Base-by-base conservation (phyloP, 1,284 basidiomycete genomes). In the Somion occarium region DNA sequence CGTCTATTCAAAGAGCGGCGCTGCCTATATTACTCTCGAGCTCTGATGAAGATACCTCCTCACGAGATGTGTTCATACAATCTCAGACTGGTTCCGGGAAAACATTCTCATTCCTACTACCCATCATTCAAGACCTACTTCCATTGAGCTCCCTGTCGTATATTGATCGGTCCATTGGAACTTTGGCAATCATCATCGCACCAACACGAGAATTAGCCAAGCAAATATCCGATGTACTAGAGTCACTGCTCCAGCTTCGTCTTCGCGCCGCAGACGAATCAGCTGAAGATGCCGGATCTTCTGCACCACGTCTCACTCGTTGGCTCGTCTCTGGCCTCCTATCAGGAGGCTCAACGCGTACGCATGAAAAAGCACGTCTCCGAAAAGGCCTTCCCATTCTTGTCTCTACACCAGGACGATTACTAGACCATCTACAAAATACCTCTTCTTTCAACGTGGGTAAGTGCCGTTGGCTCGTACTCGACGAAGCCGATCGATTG, bases 31-130 rank as follows among this genome's bases (percentile, higher is more conserved):
- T 98, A 43, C 73, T 94, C 1, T 70, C 73, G 11, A 63, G 69
- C 1, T 53, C 69, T 2, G 67, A 75, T 0, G 60, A 70, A 44
- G 71, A 71, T 30, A 69, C 69, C 46, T 60, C 64, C 19, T 70
- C 69, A 23, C 78, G 89, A 51, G 97, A 99, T 68, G 82, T 93
- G 13, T 94, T 99, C 65, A 90, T 99, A 49, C 95, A 98, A 66
- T 92, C 93, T 3, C 96, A 99, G 67, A 99, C 97, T 0, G 97
- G 97, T 53, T 98, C 95, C 0, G 97, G 97, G 60, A 99, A 99
- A 73, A 99, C 96, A 0, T 74, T 99, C 20, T 83, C 96, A 2
- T 99, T 92, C 71, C 81, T 99, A 15, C 81, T 99, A 3, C 97
- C 97, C 18, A 94, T 99, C 66, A 80, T 99, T 38, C 93, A 99